Base-by-base conservation (phyloP, 805 yeast genomes). In the Cyberlindnera nakhonratchasimensis region DNA sequence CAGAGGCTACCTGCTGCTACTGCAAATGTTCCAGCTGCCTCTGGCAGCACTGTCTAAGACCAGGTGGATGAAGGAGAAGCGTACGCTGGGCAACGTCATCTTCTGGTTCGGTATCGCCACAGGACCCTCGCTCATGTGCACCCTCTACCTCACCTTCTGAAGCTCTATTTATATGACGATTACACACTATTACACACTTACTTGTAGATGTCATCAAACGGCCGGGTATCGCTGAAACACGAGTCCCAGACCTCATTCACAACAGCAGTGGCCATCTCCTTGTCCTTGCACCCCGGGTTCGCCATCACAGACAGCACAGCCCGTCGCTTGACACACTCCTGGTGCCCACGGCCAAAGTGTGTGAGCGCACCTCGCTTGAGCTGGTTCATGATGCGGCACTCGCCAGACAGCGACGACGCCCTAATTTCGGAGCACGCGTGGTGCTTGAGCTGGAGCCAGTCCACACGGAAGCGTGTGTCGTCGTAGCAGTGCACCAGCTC, bases 341-440 rank as follows among this genome's bases (percentile, higher is more conserved):
- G 98, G 60, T 88, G 96, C 26, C 96, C 96, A 51, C 78, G 77
- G 24, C 80, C 80, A 51, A 87, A 74, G 45, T 72, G 70, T 1
- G 63, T 69, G 41, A 75, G 49, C 22, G 77, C 71, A 43, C 79
- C 64, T 62, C 78, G 69, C 41, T 66, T 66, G n/a, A 59, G 37
- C 62, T 93, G 96, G 54, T 85, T 86, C 78, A 82, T 76, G 54
- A 91, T 79, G 22, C 98, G 75, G 65, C 99, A 93, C 59, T 93
- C 99, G 6, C 99, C 99, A 58, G 95, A 84, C 18, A 93, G 70
- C 52, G 88, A 82, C 10, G 95, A 82, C 0, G 99, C 99, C 46
- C 99, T 72, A 39, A 93, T 87, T 63, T 93, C 99, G 1, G 97
- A 82, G 62, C 99, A 93, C 1, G 99, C 99, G 60, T 91, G 98